Evolutionary conservation across 108 stramenopile species (phyloP), one percentile per base, ranked within the genome.

Genomic region (Skeletonema potamos): DNA sequence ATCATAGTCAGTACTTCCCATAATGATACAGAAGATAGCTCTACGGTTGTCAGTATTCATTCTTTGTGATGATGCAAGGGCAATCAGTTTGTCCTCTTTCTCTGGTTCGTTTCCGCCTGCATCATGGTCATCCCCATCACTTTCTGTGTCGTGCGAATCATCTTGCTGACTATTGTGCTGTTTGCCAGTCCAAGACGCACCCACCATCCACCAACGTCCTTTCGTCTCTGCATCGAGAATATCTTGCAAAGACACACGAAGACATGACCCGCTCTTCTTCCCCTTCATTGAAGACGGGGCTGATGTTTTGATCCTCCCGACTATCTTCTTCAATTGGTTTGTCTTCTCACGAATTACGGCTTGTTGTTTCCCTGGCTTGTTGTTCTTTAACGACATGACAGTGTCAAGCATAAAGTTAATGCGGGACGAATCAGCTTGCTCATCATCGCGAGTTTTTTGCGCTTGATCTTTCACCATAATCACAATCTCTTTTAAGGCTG

Each of bases 141-240:
- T 77, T 26, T 15, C 54, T 63, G 37, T 51, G 17, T 62, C 46
- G 17, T 82, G 64, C n/a, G 48, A 26, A 11, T 73, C 64, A 30
- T 69, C 48, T 6, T 76, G 82, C 13, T 70, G 68, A 34, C 82
- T 69, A 29, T 76, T 56, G 55, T 82, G 77, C 54, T 92, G 92
- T 60, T 96, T 93, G 9, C 97, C 97, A 55, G 90, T 85, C 97
- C 97, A 97, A 0, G 91, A 85, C 28, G 97, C 97, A 22, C 97
- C 97, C 3, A 96, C 93, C 60, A 85, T 91, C 97, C 97, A 97
- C 95, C 96, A 97, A 43, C 97, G 89, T 48, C 97, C 97, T 69
- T 91, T 95, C 11, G 68, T 68, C 37, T 89, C 91, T n/a, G 81
- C 87, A 33, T 91, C 73, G 28, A 90, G 56, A 30, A 96, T 84